phyloP scores from a whole-genome alignment of 768 basidiomycete species.

The Rhizopogon vesiculosus region DNA sequence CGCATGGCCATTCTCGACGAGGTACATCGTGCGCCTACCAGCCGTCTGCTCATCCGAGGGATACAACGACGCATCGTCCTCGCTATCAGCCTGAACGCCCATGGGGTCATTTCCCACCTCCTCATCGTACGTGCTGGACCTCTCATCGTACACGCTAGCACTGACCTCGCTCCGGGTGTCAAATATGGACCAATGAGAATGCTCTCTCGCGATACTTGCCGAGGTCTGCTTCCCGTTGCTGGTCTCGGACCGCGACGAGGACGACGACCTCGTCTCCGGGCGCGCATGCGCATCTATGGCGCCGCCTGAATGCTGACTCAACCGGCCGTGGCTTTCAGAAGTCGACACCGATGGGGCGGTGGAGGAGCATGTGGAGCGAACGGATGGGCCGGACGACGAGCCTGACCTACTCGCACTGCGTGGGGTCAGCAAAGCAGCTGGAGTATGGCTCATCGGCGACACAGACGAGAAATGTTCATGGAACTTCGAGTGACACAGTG shows the following conservation, averaged over 20 bases:
- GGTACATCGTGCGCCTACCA: constrained; percentile 30
- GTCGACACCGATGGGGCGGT: constrained; percentile 13
- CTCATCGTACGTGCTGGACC: constrained; percentile 3
- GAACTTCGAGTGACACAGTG: constrained; percentile 21
- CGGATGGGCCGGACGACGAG: constrained; percentile 24
- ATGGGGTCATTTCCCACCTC: not conserved
- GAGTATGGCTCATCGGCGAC: constrained; percentile 16
- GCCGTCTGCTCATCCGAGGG: constrained; percentile 24
- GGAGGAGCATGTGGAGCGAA: constrained; percentile 20
- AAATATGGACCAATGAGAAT: not conserved
- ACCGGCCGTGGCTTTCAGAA: constrained; percentile 1
- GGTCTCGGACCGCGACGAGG: constrained; percentile 15
- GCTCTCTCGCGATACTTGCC: constrained; percentile 2
- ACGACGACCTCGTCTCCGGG: constrained; percentile 13
- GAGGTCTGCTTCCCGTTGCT: constrained; percentile 14
- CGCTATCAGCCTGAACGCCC: constrained; percentile 9
- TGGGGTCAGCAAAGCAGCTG: constrained; percentile 12
- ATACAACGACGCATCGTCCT: constrained; percentile 25
- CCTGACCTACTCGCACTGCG: constrained; percentile 21
- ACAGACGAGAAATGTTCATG: constrained; percentile 28
- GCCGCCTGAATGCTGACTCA: constrained; percentile 7
- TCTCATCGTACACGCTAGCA: constrained; percentile 3
- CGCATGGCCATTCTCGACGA: constrained; percentile 21
- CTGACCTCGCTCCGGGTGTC: not conserved
- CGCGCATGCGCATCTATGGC: constrained; percentile 10